Conservation (phyloP, 2,329 filamentous ascomycete species). For the Penicillium palitans region DNA sequence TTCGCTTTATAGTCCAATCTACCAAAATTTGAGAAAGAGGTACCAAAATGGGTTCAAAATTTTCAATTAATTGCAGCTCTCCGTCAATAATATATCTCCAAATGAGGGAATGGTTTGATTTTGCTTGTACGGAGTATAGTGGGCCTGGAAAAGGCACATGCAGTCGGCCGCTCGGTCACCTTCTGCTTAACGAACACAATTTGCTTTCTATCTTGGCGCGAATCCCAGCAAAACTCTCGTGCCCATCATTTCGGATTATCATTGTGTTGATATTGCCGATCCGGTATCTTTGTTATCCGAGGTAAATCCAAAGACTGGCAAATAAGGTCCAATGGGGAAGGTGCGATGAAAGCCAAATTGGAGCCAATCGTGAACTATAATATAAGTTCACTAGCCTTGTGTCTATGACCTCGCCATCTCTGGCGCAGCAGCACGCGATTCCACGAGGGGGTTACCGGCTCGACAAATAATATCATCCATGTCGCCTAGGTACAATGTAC, state of each 20-base stretch:
- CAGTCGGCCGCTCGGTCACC: conserved; percentile 21
- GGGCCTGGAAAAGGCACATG: conserved; percentile 12
- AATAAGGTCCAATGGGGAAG: background rate
- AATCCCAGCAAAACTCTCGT: conserved; percentile 24
- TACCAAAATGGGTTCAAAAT: background rate
- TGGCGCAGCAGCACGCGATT: conserved; percentile 14
- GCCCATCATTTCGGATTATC: conserved; percentile 26
- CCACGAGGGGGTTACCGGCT: background rate
- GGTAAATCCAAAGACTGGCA: conserved; percentile 1
- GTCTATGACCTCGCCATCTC: conserved; percentile 1
- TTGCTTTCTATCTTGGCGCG: conserved; percentile 24
- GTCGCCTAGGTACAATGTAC: background rate
- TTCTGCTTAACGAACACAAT: conserved; percentile 3
- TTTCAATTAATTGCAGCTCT: background rate
- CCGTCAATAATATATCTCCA: background rate
- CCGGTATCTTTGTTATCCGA: conserved; percentile 19
- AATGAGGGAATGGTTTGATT: background rate
- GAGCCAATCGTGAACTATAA: background rate
- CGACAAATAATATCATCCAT: conserved; percentile 4
- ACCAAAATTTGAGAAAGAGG: background rate
- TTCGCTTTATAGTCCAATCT: conserved; percentile 20
- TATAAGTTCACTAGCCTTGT: conserved; percentile 5
- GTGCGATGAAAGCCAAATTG: background rate
- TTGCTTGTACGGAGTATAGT: background rate
- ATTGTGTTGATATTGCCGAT: conserved; percentile 31